Conservation (phyloP, 176 grass and related monocot genomes). For the Zoysia japonica region DNA sequence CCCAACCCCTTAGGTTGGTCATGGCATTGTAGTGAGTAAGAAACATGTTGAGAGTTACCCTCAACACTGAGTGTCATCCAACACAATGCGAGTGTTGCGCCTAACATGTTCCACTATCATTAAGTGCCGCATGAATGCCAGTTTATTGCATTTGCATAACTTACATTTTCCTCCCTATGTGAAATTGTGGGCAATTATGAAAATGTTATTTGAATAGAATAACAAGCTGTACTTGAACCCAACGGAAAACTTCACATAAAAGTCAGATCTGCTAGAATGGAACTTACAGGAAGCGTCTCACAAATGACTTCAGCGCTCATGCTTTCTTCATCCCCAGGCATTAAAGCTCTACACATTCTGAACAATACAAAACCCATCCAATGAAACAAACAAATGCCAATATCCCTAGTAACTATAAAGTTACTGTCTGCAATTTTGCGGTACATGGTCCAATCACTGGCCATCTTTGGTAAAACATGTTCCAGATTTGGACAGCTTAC, state of each 20-base stretch:
- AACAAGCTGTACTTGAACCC: not conserved
- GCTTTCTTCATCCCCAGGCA: constrained; percentile 97
- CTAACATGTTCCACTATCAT: not conserved
- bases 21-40: no score
- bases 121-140: not conserved
- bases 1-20: no score
- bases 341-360: constrained; percentile 98
- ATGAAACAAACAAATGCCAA: not conserved
- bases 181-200: not conserved
- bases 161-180: constrained; percentile 5
- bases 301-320: constrained; percentile 92
- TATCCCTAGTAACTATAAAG: constrained; percentile 11
- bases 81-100: no score
- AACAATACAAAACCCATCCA: constrained; percentile 15
- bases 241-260: not conserved
- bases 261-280: constrained; percentile 5
- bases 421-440: constrained; percentile 2
- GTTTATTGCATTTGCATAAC: not conserved
- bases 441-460: constrained; percentile 5
- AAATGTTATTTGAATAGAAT: not conserved
- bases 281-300: constrained; percentile 95
- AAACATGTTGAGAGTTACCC: no score
- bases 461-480: not conserved
- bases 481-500: not conserved
- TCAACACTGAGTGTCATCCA: no score